Conservation (phyloP, 2,329 filamentous ascomycete genomes). For the Conoideocrella luteorostrata region DNA sequence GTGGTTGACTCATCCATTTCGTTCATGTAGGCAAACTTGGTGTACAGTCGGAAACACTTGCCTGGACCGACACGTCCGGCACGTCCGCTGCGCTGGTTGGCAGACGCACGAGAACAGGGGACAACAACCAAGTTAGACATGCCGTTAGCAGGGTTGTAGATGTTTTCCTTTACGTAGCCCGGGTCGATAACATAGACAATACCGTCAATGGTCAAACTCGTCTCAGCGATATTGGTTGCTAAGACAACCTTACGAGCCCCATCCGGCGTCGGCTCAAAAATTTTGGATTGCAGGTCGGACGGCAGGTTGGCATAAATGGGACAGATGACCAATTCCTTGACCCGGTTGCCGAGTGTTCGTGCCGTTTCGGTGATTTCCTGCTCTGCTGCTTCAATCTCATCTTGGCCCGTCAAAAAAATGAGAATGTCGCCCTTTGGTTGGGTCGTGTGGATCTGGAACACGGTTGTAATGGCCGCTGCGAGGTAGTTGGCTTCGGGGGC, state of each 20-base stretch:
- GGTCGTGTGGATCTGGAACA: conserved; percentile 90
- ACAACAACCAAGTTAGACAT: conserved; percentile 91
- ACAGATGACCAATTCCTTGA: conserved; percentile 81
- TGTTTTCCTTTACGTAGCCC: conserved; percentile 91
- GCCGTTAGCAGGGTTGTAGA: conserved; percentile 84
- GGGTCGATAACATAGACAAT: conserved; percentile 95
- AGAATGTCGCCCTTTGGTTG: conserved; percentile 84
- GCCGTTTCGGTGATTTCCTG: conserved; percentile 79
- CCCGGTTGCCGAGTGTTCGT: conserved; percentile 75
- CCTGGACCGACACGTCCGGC: conserved; percentile 88
- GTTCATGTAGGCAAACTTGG: conserved; percentile 88
- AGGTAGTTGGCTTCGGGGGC: conserved; percentile 93
- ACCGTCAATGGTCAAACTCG: conserved; percentile 88
- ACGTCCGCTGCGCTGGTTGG: conserved; percentile 87
- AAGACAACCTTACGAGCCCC: conserved; percentile 85
- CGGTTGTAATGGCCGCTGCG: conserved; percentile 81
- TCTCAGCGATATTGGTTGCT: conserved; percentile 96
- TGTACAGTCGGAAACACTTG: conserved; percentile 90
- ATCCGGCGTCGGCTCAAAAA: conserved; percentile 87
- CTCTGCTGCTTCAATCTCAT: conserved; percentile 88
- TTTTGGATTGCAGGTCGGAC: conserved; percentile 83
- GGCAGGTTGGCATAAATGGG: conserved; percentile 94
- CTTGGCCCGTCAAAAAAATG: conserved; percentile 91
- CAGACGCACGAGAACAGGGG: conserved; percentile 84
- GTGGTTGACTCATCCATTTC: conserved; percentile 89